Conservation (phyloP, 306 rosid species). For the Fagus sylvatica region DNA sequence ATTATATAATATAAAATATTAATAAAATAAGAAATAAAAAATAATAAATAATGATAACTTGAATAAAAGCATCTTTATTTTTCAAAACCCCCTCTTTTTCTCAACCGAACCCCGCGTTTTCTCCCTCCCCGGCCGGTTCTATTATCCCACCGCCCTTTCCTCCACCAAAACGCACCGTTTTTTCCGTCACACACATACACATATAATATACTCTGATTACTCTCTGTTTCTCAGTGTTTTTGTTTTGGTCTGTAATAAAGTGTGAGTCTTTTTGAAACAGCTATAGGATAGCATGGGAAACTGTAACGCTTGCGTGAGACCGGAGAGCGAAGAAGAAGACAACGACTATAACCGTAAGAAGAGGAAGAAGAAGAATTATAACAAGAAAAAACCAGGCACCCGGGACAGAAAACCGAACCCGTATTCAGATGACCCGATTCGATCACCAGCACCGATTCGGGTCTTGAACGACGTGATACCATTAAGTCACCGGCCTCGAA, state of each 20-base stretch:
- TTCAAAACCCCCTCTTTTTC: constrained; percentile 26
- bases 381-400: constrained; percentile 3
- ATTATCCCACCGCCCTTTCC: background rate
- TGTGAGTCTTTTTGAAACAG: background rate
- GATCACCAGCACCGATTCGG: constrained; percentile 72
- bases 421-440: constrained; percentile 40
- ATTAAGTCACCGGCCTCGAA: constrained; percentile 65
- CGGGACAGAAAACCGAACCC: constrained; percentile 51
- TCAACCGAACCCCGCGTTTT: constrained; percentile 40
- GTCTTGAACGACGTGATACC: constrained; percentile 82
- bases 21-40: no score
- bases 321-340: constrained; percentile 42
- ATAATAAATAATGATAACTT: background rate
- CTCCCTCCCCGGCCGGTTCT: constrained; percentile 15
- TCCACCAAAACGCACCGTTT: background rate
- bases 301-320: constrained; percentile 67
- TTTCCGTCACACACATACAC: background rate
- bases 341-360: background rate
- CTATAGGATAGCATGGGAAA: constrained; percentile 63
- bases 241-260: background rate
- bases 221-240: background rate
- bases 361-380: constrained; percentile 25
- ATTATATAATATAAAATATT: no score
- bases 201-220: no score
- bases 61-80: constrained; percentile 9